Evolutionary conservation across 768 basidiomycete species (phyloP), one percentile per base, ranked within the genome.

Genomic region (Termitomyces sp.): DNA sequence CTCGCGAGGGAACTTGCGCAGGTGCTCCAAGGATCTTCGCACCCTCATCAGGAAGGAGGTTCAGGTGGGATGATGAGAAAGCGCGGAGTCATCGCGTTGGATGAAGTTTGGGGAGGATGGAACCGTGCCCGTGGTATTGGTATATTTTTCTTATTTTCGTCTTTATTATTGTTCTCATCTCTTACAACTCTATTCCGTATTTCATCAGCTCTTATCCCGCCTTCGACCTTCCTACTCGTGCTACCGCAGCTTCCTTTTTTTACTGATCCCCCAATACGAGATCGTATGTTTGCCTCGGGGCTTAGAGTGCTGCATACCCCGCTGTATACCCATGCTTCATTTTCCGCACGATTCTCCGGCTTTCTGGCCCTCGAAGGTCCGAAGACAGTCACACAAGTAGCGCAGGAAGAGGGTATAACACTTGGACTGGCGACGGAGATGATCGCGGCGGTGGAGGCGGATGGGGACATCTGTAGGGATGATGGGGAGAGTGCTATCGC

Each of bases 71-170:
- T 96, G 68, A 92, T 96, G 91, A 80, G 81, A 59, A 79, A 82
- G 3, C 83, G 92, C 34, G 94, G 92, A 1, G 83, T 96, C 38
- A 82, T 97, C 43, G 92, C 89, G 0, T 74, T 97, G 32, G 95
- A 98, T 69, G 95, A 96, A 73, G 91, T 91, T 0, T 98, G 95
- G 95, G 92, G 92, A 32, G 86, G 90, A 2, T 97, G 95, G 95
- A 96, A 96, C 70, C 86, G 95, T 60, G 94, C 93, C 6, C 77
- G 95, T 65, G 95, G 95, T 53, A 89, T 96, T 57, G 89, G 94
- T 93, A 72, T 71, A 88, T 68, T 31, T 25, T 70, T 25, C 9
- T 25, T 14, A n/a, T 14, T 25, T 29, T 25, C 3, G 45, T 62
- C 29, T 42, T 17, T 5, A 43, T 32, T 31, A 5, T 9, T 42